Evolutionary conservation across 2,329 filamentous ascomycete species (phyloP), one percentile per base, ranked within the genome.

Genomic region (Magnaporthiopsis rhizophila): DNA sequence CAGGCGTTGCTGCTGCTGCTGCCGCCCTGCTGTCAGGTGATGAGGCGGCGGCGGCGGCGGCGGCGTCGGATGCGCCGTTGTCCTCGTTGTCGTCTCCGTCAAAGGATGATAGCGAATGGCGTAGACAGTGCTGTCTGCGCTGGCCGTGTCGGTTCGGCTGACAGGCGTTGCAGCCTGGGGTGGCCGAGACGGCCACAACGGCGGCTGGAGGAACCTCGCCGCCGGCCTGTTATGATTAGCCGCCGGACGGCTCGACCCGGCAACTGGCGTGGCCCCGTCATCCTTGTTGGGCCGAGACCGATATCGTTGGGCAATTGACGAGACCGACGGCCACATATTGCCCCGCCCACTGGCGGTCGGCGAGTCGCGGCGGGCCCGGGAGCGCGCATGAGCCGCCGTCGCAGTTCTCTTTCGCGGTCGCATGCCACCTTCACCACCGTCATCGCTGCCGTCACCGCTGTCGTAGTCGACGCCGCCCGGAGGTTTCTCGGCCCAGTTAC

Each of bases 91-190:
- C 21, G 78, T 77, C 65, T 86, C 86, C 2, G 83, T 82, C 8
- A 83, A 77, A 13, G 83, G 79, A 64, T 86, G 84, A 67, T 88
- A 88, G 63, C 85, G 79, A 50, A 88, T 79, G 8, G 84, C 83
- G 67, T 89, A 89, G 3, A 85, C 81, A 1, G 86, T 88, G 71
- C 85, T 88, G 59, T 84, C 85, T 0, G 84, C 85, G 69, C 85
- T 88, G 24, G 83, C 80, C 1, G 86, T 87, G 66, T 88, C 85
- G 24, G 85, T 84, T 67, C 85, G 79, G 69, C 85, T 88, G 58
- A 86, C 72, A 0, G 85, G 85, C 0, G 85, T 87, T 2, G 79
- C 78, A 38, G 80, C 80, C 50, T 82, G 79, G 7, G 80, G 75
- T 57, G 85, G 84, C n/a, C 84, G 75, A 67, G 83, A 72, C 65